A percentile compares a stretch with the other conserved stretches of the same genome.
Conservation (phyloP, 2,329 filamentous ascomycete species). For the Arachnomyces sp. region DNA sequence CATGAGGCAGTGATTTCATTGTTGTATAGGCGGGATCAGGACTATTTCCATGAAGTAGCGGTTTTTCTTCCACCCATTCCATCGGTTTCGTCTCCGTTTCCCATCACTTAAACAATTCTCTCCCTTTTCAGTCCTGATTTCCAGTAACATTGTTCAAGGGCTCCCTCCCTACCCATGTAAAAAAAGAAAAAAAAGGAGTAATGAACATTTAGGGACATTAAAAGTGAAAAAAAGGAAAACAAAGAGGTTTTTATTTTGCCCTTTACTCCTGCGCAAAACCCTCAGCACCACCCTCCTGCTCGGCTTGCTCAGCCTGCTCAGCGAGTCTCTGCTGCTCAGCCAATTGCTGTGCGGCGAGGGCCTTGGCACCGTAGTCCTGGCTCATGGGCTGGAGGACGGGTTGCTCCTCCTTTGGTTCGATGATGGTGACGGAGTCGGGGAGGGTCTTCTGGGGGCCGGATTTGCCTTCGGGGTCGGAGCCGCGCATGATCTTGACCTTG, state of each 20-base stretch:
- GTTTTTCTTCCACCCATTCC: background rate
- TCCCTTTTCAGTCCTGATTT: constrained; percentile 6
- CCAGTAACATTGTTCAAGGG: background rate
- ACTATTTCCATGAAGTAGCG: too few relatives aligned
- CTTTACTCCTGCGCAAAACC: constrained; percentile 40
- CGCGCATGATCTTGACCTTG: constrained; percentile 99
- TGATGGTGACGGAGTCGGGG: constrained; percentile 97
- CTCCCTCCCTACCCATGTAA: too few relatives aligned
- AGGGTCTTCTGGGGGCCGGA: constrained; percentile 93
- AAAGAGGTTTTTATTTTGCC: too few relatives aligned
- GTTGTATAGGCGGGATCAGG: too few relatives aligned
- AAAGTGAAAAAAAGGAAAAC: constrained; percentile 5
- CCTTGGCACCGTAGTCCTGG: constrained; percentile 98
- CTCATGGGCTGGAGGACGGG: constrained; percentile 88
- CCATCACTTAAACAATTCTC: background rate
- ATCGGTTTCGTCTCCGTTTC: background rate
- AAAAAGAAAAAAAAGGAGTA: constrained; percentile 1
- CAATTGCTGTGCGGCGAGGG: constrained; percentile 51
- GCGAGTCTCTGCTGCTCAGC: constrained; percentile 49
- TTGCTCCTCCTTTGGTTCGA: constrained; percentile 99
- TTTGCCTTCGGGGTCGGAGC: constrained; percentile 99
- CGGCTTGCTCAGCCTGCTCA: constrained; percentile 48
- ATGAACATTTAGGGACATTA: background rate
- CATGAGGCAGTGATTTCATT: too few relatives aligned
- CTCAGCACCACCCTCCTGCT: constrained; percentile 30